phyloP scores from a whole-genome alignment of 805 yeast genomes.

The Priceomyces melissophilus region DNA sequence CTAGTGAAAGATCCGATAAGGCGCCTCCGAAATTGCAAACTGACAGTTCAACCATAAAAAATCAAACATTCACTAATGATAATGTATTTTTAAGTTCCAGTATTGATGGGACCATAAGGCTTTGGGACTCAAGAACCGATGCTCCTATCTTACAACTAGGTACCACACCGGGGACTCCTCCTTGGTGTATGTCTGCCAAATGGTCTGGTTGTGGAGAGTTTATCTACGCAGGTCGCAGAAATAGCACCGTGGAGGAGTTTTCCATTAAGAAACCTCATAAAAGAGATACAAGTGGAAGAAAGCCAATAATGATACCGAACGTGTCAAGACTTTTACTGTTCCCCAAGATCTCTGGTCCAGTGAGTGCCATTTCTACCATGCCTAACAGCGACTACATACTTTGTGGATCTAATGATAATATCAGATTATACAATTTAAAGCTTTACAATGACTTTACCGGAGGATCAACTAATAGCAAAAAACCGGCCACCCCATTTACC shows the following conservation, averaged over 20 bases:
- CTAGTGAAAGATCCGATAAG: constrained; percentile 13
- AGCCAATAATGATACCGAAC: constrained; percentile 33
- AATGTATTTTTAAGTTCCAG: constrained; percentile 72
- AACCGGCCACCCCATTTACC: constrained; percentile 66
- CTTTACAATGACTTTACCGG: constrained; percentile 32
- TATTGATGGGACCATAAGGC: constrained; percentile 72
- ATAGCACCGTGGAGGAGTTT: constrained; percentile 77
- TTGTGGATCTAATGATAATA: constrained; percentile 88
- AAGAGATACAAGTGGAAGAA: constrained; percentile 17
- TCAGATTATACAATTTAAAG: constrained; percentile 76
- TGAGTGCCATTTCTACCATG: constrained; percentile 72
- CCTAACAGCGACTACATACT: constrained; percentile 77
- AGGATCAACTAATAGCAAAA: constrained; percentile 26
- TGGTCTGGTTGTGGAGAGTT: constrained; percentile 85
- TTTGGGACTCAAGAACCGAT: constrained; percentile 75
- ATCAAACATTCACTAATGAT: constrained; percentile 31
- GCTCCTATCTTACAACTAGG: constrained; percentile 45
- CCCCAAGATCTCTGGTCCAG: constrained; percentile 89
- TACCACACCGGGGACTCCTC: constrained; percentile 69
- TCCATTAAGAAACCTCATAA: constrained; percentile 56
- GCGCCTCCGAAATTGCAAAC: constrained; percentile 9
- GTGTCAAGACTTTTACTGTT: constrained; percentile 62
- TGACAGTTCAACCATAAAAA: constrained; percentile 13
- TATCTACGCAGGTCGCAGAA: constrained; percentile 84
- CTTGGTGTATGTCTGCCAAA: constrained; percentile 88